Percentiles rank a stretch among this genome's conserved stretches.
These are phyloP conservation scores for Aspergillus unguis DNA, from an alignment of 2,329 filamentous ascomycete genomes.

Conservation along the genomic window DNA sequence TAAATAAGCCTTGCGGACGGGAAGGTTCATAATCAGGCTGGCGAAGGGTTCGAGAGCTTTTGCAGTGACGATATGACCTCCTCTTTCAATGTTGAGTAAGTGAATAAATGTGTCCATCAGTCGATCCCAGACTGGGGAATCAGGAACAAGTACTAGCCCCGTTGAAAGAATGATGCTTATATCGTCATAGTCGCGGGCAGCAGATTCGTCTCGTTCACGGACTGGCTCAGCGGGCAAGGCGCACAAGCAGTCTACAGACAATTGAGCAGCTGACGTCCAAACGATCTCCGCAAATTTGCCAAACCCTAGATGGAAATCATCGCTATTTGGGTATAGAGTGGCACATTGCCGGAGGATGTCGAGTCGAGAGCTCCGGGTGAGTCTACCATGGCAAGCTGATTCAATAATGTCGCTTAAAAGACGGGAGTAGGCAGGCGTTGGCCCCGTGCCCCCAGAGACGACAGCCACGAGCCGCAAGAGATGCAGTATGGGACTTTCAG, in stretches of 20 bases:
- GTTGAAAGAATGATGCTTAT: conserved; percentile 64
- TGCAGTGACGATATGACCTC: conserved; percentile 64
- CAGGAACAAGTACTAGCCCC: conserved; percentile 44
- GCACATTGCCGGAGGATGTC: conserved; percentile 39
- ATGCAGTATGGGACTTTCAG: conserved; percentile 39
- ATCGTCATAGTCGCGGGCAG: conserved; percentile 64
- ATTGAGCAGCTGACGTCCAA: conserved; percentile 37
- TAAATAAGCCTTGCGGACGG: conserved; percentile 32
- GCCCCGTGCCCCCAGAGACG: conserved; percentile 15
- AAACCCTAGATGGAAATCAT: conserved; percentile 10
- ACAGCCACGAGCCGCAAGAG: conserved; percentile 35
- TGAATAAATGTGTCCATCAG: conserved; percentile 58
- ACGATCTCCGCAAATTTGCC: conserved; percentile 22
- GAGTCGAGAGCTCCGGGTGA: conserved; percentile 35
- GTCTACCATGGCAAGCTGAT: conserved; percentile 32
- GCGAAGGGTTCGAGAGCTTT: conserved; percentile 70
- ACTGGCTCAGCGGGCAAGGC: conserved; percentile 38
- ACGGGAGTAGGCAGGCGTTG: conserved; percentile 25
- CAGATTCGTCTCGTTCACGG: conserved; percentile 52
- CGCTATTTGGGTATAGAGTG: conserved; percentile 23
- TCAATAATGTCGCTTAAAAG: conserved; percentile 32
- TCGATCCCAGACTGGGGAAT: conserved; percentile 39
- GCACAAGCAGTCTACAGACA: conserved; percentile 40
- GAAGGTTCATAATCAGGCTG: conserved; percentile 45
- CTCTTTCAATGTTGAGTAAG: conserved; percentile 60